Evolutionary conservation across 306 rosid species (phyloP), one percentile per base, ranked within the genome.

Genomic region (Malus asiatica): DNA sequence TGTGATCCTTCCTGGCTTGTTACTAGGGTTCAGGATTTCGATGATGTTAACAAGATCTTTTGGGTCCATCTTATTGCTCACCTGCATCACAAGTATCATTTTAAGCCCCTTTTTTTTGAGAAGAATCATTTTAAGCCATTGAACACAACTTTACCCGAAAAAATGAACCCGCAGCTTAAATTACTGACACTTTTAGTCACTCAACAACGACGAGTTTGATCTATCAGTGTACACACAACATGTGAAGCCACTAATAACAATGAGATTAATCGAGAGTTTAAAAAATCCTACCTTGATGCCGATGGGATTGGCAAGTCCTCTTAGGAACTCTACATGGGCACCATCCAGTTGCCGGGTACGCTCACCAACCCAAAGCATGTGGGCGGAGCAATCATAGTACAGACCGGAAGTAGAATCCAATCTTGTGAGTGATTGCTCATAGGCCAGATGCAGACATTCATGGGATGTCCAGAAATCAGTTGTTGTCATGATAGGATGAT

Each of bases 381-480:
- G 96, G 77, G 96, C 96, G 40, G 96, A 90, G 85, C 96, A 90
- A 76, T 90, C 96, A 22, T 90, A 90, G 78, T 83, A 75, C 66
- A 82, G 81, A 25, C 96, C 93, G 53, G 96, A 86, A 68, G 96
- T 90, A 30, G 96, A 90, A 77, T 90, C 96, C 74, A 70, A 66
- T 79, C 93, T 88, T 29, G 96, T 88, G 76, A 90, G 83, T 11
- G 96, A 62, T 77, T 90, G 91, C 79, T 90, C 96, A 60, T 90
- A 90, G 45, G 96, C 91, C 83, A 90, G 84, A 73, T 64, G 90
- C 78, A 90, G 77, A 81, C 96, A 90, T 82, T 90, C 96, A 52
- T 90, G 96, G 23, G 93, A 88, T n/a, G 96, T 90, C 96, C 96
- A 90, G 83, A 90, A 90, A 33, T 90, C 96, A 20, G 96, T 90